A percentile compares a stretch with the other conserved stretches of the same genome.
Conservation (phyloP, 2,329 filamentous ascomycete species). For the Xylariaceae sp. region DNA sequence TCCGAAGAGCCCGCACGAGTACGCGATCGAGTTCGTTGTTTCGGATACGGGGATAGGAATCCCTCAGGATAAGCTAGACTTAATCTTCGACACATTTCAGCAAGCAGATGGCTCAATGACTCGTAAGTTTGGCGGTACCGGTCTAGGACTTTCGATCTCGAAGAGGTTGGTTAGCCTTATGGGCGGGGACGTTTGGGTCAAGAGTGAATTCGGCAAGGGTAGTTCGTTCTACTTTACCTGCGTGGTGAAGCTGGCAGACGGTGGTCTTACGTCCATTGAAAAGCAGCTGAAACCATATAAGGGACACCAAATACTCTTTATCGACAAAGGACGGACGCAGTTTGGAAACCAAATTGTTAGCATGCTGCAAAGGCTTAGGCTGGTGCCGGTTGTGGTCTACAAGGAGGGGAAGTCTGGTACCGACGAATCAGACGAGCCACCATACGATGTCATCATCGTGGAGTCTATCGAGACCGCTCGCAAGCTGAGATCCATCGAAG, state of each 20-base stretch:
- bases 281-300: slow-evolving; percentile 89
- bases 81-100: slow-evolving; percentile 99
- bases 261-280: slow-evolving; percentile 76
- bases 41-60: slow-evolving; percentile 97
- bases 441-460: slow-evolving; percentile 94
- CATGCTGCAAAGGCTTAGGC: slow-evolving; percentile 77
- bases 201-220: slow-evolving; percentile 86
- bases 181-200: slow-evolving; percentile 96
- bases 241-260: slow-evolving; percentile 80
- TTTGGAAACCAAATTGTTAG: slow-evolving; percentile 74
- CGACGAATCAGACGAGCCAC: slow-evolving; percentile 59
- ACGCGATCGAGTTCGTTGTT: slow-evolving; percentile 93
- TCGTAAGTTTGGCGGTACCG: slow-evolving; percentile 92
- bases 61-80: slow-evolving; percentile 88
- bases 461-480: slow-evolving; percentile 93
- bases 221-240: slow-evolving; percentile 98
- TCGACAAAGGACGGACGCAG: slow-evolving; percentile 84
- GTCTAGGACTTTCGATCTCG: slow-evolving; percentile 91
- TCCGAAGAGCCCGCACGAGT: slow-evolving; percentile 72
- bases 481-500: slow-evolving; percentile 80
- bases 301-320: slow-evolving; percentile 89
- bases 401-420: slow-evolving; percentile 68
- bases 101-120: slow-evolving; percentile 97
- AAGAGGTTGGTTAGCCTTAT: slow-evolving; percentile 94
- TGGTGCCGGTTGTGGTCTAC: slow-evolving; percentile 83